Conservation (phyloP, 179 eudicot genomes). For the Spergularia azorica region DNA sequence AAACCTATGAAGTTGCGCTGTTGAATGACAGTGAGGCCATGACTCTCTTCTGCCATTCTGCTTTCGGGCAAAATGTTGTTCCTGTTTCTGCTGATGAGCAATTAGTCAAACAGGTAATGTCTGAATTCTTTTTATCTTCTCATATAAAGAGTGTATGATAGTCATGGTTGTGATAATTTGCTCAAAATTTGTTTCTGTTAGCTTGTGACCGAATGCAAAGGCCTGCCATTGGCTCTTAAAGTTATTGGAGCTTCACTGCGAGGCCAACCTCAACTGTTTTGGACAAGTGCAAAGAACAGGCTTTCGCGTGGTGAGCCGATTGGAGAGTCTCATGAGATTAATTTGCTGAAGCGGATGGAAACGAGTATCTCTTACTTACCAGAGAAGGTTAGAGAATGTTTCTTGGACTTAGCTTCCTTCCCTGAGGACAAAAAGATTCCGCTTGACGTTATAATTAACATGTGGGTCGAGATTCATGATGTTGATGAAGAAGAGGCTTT, state of each 20-base stretch:
- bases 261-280: conserved; percentile 59
- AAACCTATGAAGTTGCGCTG: conserved; percentile 63
- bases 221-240: conserved; percentile 86
- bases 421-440: conserved; percentile 86
- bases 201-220: conserved; percentile 81
- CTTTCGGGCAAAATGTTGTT: conserved; percentile 57
- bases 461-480: conserved; percentile 87
- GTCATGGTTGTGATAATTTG: neutral
- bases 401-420: conserved; percentile 80
- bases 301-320: conserved; percentile 69
- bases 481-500: conserved; percentile 73
- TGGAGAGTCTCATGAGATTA: conserved; percentile 71
- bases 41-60: conserved; percentile 66
- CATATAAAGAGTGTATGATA: neutral
- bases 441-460: conserved; percentile 65
- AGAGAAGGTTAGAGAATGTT: conserved; percentile 74
- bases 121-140: neutral
- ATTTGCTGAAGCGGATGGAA: conserved; percentile 71
- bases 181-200: conserved; percentile 22
- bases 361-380: conserved; percentile 60
- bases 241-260: conserved; percentile 86
- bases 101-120: conserved; percentile 63
- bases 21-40: conserved; percentile 64
- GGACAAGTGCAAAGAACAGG: conserved; percentile 78
- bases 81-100: conserved; percentile 51